Percentiles rank a stretch among this genome's conserved stretches.
These are phyloP conservation scores for Xylaria grammica DNA, from an alignment of 495 filamentous ascomycete species.

Conservation along the genomic window DNA sequence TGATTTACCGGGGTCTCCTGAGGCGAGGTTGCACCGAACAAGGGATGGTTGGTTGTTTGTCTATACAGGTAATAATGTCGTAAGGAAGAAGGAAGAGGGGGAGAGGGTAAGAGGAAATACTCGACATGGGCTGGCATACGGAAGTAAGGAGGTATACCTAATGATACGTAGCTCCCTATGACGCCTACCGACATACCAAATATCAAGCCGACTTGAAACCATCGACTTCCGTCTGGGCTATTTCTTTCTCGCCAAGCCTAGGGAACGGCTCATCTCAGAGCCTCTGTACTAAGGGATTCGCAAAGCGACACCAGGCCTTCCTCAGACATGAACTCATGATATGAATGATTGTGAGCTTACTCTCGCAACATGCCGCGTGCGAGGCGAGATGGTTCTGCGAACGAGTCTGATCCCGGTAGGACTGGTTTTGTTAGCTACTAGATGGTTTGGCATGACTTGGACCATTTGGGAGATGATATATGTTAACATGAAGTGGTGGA, in stretches of 20 bases:
- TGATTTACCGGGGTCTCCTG: too few relatives aligned
- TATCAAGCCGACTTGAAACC: too few relatives aligned
- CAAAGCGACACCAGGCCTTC: slow-evolving; percentile 41
- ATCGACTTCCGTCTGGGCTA: not conserved
- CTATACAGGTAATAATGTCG: too few relatives aligned
- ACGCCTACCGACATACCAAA: too few relatives aligned
- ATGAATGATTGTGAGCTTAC: slow-evolving; percentile 31
- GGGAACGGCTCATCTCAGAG: slow-evolving; percentile 32
- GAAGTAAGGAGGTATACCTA: too few relatives aligned
- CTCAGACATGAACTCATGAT: slow-evolving; percentile 36
- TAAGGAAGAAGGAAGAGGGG: too few relatives aligned
- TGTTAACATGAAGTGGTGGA: not conserved
- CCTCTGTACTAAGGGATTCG: slow-evolving; percentile 27
- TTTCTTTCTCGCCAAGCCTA: slow-evolving; percentile 30
- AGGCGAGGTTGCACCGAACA: too few relatives aligned
- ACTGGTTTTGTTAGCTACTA: slow-evolving; percentile 7
- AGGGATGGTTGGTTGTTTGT: too few relatives aligned
- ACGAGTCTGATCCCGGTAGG: slow-evolving; percentile 27
- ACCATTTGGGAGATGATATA: not conserved
- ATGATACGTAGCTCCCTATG: too few relatives aligned
- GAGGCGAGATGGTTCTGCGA: slow-evolving; percentile 32
- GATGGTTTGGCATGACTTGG: slow-evolving; percentile 14
- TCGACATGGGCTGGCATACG: too few relatives aligned
- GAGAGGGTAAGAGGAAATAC: too few relatives aligned
- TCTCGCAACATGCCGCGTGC: slow-evolving; percentile 31